Percentiles rank a stretch among this genome's conserved stretches.
Evolutionary conservation across 768 basidiomycete species (phyloP).

Genomic region (Tulasnella sp.): DNA sequence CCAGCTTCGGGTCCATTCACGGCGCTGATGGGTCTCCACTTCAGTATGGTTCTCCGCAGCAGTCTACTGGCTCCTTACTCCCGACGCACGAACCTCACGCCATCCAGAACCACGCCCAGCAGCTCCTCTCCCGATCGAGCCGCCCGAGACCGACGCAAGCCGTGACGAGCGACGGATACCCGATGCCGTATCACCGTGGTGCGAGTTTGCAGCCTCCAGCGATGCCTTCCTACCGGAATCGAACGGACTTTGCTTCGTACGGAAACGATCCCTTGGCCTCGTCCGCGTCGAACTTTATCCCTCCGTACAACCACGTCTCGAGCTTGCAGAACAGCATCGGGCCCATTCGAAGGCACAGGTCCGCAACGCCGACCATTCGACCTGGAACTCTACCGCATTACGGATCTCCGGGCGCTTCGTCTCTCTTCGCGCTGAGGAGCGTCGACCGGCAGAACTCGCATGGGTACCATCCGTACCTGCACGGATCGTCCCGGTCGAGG

Average conservation of each 20-base stretch:
- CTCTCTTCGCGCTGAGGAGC: background rate
- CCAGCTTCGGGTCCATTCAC: background rate
- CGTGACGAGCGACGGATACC: background rate
- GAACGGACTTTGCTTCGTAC: background rate
- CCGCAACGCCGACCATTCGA: constrained; percentile 7
- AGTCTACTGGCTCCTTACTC: background rate
- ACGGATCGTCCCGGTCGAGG: background rate
- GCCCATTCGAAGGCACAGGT: constrained; percentile 8
- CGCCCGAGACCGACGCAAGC: background rate
- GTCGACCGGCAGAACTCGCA: background rate
- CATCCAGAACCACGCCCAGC: background rate
- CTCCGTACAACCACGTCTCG: background rate
- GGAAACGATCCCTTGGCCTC: background rate
- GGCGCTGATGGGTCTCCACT: background rate
- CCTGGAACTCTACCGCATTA: background rate
- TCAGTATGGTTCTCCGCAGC: background rate
- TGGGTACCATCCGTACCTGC: background rate
- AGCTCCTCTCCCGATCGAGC: background rate
- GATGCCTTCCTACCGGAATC: background rate
- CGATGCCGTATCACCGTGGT: background rate
- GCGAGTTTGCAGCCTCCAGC: background rate
- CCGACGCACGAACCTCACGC: background rate
- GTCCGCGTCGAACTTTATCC: background rate
- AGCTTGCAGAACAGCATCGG: background rate
- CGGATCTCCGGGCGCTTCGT: background rate